phyloP scores from a whole-genome alignment of 371 early-diverging fungal genomes.

The Mucor saturninus region DNA sequence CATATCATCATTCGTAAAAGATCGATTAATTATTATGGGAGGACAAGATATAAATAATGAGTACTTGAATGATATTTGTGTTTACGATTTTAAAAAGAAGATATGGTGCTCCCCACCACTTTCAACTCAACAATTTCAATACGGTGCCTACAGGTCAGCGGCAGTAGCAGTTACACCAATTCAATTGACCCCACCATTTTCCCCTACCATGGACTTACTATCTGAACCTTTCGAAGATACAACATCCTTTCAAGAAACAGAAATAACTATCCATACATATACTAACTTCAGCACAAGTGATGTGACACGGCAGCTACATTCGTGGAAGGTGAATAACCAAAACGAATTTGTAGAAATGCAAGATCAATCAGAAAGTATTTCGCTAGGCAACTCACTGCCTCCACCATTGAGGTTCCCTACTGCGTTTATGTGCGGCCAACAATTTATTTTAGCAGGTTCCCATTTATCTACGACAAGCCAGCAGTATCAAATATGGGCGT shows the following conservation, averaged over 20 bases:
- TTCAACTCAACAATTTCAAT: constrained; percentile 57
- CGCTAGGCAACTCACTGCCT: constrained; percentile 53
- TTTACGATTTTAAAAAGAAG: constrained; percentile 59
- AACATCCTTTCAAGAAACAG: constrained; percentile 12
- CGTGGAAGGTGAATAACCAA: constrained; percentile 45
- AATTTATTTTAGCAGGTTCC: constrained; percentile 73
- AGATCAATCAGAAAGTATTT: constrained; percentile 62
- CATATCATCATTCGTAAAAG: constrained; percentile 56
- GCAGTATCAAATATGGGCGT: constrained; percentile 75
- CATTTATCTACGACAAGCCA: constrained; percentile 60
- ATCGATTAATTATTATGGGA: constrained; percentile 66
- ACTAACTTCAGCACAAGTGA: constrained; percentile 71
- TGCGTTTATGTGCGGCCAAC: constrained; percentile 66
- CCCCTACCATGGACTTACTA: constrained; percentile 24
- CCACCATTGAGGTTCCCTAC: constrained; percentile 79
- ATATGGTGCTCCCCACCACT: constrained; percentile 59
- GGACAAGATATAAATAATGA: constrained; percentile 72
- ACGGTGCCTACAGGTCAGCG: constrained; percentile 76
- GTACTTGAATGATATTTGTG: constrained; percentile 70
- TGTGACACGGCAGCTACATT: constrained; percentile 66
- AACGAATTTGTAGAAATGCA: constrained; percentile 43
- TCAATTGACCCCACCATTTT: constrained; percentile 32
- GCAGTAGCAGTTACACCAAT: constrained; percentile 52
- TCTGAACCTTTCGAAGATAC: constrained; percentile 10
- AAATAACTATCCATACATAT: constrained; percentile 57